Conservation (phyloP, 108 stramenopile genomes). For the Parietichytrium sp. region DNA sequence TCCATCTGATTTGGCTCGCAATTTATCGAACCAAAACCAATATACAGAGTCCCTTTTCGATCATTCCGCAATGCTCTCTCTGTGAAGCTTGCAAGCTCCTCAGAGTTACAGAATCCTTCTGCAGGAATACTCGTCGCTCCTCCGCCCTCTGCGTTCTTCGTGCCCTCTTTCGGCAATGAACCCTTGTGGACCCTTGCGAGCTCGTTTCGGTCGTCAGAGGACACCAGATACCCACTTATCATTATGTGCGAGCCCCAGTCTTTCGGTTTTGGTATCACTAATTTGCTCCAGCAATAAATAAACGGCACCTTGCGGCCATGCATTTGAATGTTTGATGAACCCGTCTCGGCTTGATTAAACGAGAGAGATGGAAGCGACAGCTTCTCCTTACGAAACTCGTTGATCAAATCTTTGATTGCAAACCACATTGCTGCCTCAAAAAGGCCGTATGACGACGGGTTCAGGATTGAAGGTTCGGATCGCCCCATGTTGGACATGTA, state of each 20-base stretch:
- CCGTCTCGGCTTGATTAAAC: constrained; percentile 19
- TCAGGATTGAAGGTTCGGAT: neutral
- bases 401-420: neutral
- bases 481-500: neutral
- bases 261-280: neutral
- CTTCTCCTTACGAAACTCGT: constrained; percentile 12
- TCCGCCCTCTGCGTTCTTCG: neutral
- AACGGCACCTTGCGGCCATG: constrained; percentile 31
- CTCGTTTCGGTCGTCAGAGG: neutral
- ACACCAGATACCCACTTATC: constrained; percentile 25
- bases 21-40: constrained; percentile 37
- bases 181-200: neutral
- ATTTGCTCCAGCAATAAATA: constrained; percentile 12
- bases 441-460: constrained; percentile 20
- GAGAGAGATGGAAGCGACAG: neutral
- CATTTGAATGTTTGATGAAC: neutral
- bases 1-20: neutral
- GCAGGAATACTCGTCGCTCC: neutral
- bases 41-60: neutral
- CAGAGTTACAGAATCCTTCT: neutral
- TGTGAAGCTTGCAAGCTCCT: neutral
- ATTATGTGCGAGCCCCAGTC: constrained; percentile 33
- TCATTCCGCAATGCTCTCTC: neutral
- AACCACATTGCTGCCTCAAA: constrained; percentile 29
- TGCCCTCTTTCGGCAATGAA: neutral